Conservation (phyloP, 2,329 filamentous ascomycete genomes). For the Penicillium sclerotigenum region DNA sequence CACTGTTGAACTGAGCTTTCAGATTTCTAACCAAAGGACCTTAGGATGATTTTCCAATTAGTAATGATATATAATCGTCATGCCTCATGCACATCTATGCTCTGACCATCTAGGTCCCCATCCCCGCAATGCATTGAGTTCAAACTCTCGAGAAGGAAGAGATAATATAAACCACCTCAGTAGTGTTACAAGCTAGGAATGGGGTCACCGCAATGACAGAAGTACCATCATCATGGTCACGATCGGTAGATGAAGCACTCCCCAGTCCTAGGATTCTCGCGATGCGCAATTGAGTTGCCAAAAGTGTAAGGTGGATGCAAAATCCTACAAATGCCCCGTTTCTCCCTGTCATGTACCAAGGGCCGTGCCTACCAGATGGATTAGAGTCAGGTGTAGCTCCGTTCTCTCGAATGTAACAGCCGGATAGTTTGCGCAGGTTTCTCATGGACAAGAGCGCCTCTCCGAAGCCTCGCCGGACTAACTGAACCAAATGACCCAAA, state of each 20-base stretch:
- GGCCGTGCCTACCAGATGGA: background rate
- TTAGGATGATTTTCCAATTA: background rate
- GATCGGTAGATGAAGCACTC: background rate
- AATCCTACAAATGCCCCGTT: background rate
- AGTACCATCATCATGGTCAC: background rate
- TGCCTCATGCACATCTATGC: background rate
- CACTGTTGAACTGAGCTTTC: background rate
- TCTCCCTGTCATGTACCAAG: background rate
- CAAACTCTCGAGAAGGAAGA: background rate
- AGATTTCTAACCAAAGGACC: background rate
- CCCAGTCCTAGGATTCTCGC: background rate
- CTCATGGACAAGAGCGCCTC: conserved; percentile 4
- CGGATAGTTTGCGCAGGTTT: background rate
- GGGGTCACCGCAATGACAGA: background rate
- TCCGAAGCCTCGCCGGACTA: conserved; percentile 4
- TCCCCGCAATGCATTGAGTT: conserved; percentile 1
- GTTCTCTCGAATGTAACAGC: background rate
- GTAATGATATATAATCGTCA: background rate
- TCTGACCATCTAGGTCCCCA: background rate
- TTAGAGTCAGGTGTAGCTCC: background rate
- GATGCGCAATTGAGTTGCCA: background rate
- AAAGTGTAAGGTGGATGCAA: background rate
- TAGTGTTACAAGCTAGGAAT: background rate
- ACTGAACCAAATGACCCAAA: conserved; percentile 14
- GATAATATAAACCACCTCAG: background rate